Evolutionary conservation across 225 moss, liverwort and hornwort genomes (phyloP).

Genomic region (Bryum argenteum): DNA sequence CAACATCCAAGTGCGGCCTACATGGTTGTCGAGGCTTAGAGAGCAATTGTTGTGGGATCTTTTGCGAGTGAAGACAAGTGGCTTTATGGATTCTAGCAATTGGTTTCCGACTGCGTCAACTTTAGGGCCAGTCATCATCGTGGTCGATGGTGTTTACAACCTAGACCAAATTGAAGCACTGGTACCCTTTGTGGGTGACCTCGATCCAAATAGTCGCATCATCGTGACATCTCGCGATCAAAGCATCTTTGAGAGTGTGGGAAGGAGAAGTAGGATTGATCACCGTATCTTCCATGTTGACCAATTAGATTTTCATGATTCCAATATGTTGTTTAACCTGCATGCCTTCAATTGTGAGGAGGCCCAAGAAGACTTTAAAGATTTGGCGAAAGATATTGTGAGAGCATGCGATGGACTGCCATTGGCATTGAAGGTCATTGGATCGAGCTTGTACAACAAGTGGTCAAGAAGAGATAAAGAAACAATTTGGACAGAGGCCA

Average conservation of each 20-base stretch:
- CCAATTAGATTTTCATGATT: not conserved
- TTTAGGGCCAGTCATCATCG: constrained; percentile 1
- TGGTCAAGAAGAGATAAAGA: not conserved
- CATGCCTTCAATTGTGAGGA: not conserved
- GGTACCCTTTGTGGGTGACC: not conserved
- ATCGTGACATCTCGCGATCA: constrained; percentile 9
- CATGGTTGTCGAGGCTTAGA: not conserved
- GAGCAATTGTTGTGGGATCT: constrained; percentile 26
- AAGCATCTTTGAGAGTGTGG: not conserved
- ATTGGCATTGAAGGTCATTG: constrained; percentile 2
- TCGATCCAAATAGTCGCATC: not conserved
- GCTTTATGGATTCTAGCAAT: not conserved
- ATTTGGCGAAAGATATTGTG: constrained; percentile 3
- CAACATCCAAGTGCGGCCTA: not conserved
- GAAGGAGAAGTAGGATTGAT: not conserved
- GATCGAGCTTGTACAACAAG: constrained; percentile 13
- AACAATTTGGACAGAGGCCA: not conserved
- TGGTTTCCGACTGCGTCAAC: constrained; percentile 9
- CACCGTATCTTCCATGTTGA: not conserved
- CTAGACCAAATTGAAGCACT: not conserved
- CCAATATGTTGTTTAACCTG: not conserved
- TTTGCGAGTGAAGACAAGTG: not conserved
- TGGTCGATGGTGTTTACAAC: constrained; percentile 21
- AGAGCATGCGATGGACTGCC: constrained; percentile 16
- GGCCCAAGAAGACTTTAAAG: not conserved